Conservation (phyloP, 2,329 filamentous ascomycete genomes). For the Pestalotiopsis sp. region DNA sequence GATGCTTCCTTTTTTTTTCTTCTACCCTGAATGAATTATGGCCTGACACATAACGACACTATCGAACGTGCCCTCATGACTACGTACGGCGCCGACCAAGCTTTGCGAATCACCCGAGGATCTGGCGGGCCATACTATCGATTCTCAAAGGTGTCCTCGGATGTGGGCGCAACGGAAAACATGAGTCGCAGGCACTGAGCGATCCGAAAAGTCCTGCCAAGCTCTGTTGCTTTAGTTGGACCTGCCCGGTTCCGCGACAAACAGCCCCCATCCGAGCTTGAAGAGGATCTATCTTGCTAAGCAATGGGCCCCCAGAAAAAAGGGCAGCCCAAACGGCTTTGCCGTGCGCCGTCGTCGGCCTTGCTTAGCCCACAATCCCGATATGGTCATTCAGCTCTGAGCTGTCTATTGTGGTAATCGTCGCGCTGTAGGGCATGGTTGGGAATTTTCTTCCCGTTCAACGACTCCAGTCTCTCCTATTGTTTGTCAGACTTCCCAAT, state of each 20-base stretch:
- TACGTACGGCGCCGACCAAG: background rate
- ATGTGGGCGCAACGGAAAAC: background rate
- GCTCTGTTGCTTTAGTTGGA: background rate
- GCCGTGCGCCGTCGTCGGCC: background rate
- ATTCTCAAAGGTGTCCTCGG: background rate
- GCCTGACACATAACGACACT: background rate
- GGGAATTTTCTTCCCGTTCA: background rate
- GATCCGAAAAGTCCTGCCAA: background rate
- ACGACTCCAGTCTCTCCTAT: background rate
- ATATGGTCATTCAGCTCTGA: background rate
- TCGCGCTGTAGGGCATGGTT: background rate
- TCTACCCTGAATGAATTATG: background rate
- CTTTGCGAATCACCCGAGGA: background rate
- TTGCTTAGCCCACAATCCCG: background rate
- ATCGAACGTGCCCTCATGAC: background rate
- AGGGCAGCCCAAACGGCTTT: constrained; percentile 3
- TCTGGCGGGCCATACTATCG: background rate
- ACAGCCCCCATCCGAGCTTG: background rate
- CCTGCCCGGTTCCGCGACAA: background rate
- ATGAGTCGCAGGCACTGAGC: background rate
- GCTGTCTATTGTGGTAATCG: background rate
- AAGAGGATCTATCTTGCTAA: background rate
- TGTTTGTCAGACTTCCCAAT: background rate
- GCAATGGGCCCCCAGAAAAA: background rate
- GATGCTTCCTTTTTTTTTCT: background rate